These are phyloP conservation scores for Leccinum rimulosum DNA, from an alignment of 768 basidiomycete genomes.

Conservation along the genomic window DNA sequence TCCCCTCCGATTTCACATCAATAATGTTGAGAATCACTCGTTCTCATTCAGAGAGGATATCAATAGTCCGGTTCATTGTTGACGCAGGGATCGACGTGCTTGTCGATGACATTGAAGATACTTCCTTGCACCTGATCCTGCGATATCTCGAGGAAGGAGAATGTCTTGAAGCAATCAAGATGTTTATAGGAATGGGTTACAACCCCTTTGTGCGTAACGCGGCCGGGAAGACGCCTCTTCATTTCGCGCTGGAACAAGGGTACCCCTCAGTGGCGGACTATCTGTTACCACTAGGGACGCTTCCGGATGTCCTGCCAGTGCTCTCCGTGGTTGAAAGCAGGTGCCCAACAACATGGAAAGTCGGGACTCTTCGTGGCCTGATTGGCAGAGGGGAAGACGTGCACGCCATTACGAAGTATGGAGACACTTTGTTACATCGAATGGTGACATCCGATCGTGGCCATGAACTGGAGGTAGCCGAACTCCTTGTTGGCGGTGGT, in stretches of 20 bases:
- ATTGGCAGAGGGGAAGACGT: background rate
- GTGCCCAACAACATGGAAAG: background rate
- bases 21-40: background rate
- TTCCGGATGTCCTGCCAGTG: background rate
- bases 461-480: background rate
- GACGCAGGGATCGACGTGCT: background rate
- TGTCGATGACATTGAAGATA: background rate
- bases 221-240: background rate
- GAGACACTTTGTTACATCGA: background rate
- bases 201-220: background rate
- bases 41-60: background rate
- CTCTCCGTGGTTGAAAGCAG: background rate
- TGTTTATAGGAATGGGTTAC: background rate
- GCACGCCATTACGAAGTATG: background rate
- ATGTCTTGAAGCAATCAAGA: background rate
- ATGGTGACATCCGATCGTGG: background rate
- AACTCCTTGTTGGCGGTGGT: constrained; percentile 4
- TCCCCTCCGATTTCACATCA: background rate
- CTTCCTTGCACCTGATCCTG: background rate
- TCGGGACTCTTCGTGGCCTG: background rate
- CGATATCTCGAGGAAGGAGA: background rate
- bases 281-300: background rate
- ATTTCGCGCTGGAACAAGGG: background rate
- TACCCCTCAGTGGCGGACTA: background rate
- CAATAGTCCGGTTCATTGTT: background rate